These are phyloP conservation scores for Phytophthora sojae DNA, from an alignment of 352 stramenopile species.

Conservation along the genomic window DNA sequence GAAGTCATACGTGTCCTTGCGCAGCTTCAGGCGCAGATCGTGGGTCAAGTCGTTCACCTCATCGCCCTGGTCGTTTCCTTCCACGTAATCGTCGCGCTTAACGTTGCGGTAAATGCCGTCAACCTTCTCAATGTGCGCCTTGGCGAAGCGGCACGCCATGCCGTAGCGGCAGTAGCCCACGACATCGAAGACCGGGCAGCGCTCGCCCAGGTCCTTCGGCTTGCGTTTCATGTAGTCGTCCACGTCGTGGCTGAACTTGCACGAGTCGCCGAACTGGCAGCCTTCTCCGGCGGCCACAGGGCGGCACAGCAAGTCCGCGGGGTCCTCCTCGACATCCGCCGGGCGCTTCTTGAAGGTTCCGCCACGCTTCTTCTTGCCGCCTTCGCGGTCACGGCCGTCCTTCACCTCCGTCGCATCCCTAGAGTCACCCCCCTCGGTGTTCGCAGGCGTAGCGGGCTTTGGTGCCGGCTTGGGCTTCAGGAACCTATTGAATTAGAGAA, in stretches of 20 bases:
- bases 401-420: conserved; percentile 6
- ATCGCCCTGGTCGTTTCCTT: conserved; percentile 43
- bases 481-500: conserved; percentile 46
- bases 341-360: conserved; percentile 91
- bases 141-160: conserved; percentile 92
- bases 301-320: conserved; percentile 72
- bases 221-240: conserved; percentile 88
- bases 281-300: conserved; percentile 63
- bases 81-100: conserved; percentile 40
- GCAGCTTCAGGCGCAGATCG: conserved; percentile 80
- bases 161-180: conserved; percentile 93
- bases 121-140: conserved; percentile 81
- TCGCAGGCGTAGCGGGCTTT: conserved; percentile 12
- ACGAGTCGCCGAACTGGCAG: conserved; percentile 79
- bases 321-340: conserved; percentile 66
- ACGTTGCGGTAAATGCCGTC: conserved; percentile 61
- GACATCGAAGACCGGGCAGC: conserved; percentile 83
- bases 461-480: conserved; percentile 55
- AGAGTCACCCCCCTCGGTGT: not conserved
- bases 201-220: conserved; percentile 76
- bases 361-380: conserved; percentile 45
- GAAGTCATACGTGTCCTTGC: conserved; percentile 95
- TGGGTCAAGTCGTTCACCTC: conserved; percentile 91
- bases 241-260: conserved; percentile 90
- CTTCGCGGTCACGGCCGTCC: conserved; percentile 22